Evolutionary conservation across 2,329 filamentous ascomycete species (phyloP).

Genomic region (Torrubiellomyces zombiae): DNA sequence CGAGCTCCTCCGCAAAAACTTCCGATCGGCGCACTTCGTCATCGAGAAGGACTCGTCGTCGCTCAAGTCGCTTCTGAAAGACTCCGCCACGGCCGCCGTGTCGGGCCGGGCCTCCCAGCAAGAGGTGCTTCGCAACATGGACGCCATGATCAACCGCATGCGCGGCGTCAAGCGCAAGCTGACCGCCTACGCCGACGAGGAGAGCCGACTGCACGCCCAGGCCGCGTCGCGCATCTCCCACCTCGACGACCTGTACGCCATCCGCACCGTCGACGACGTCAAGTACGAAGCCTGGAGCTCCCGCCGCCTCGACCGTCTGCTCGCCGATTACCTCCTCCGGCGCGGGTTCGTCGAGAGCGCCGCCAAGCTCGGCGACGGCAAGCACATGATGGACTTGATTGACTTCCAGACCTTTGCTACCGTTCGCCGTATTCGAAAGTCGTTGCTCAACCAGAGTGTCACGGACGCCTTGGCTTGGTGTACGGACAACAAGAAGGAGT

Average conservation of each 20-base stretch:
- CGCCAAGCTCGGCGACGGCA: constrained; percentile 54
- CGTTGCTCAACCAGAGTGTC: constrained; percentile 53
- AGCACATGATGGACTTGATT: constrained; percentile 63
- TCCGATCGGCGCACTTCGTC: constrained; percentile 66
- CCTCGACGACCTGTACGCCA: constrained; percentile 62
- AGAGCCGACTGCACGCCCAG: constrained; percentile 58
- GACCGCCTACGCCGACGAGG: constrained; percentile 58
- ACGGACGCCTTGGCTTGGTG: constrained; percentile 79
- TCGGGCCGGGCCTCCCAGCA: constrained; percentile 44
- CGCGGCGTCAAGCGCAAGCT: constrained; percentile 81
- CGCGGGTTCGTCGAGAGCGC: constrained; percentile 71
- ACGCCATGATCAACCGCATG: constrained; percentile 73
- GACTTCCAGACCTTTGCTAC: constrained; percentile 78
- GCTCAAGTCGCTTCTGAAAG: constrained; percentile 43
- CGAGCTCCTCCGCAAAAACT: constrained; percentile 86
- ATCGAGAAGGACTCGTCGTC: constrained; percentile 55
- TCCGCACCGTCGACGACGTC: constrained; percentile 73
- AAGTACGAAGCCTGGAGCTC: constrained; percentile 88
- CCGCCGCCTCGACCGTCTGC: constrained; percentile 60
- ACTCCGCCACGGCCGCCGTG: constrained; percentile 50
- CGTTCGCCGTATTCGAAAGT: constrained; percentile 62
- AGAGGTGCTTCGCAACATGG: constrained; percentile 64
- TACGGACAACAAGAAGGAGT: constrained; percentile 76
- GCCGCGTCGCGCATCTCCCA: constrained; percentile 64
- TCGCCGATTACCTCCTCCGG: constrained; percentile 85